These are phyloP conservation scores for Peltaster fructicola DNA, from an alignment of 2,329 filamentous ascomycete species.

Conservation along the genomic window DNA sequence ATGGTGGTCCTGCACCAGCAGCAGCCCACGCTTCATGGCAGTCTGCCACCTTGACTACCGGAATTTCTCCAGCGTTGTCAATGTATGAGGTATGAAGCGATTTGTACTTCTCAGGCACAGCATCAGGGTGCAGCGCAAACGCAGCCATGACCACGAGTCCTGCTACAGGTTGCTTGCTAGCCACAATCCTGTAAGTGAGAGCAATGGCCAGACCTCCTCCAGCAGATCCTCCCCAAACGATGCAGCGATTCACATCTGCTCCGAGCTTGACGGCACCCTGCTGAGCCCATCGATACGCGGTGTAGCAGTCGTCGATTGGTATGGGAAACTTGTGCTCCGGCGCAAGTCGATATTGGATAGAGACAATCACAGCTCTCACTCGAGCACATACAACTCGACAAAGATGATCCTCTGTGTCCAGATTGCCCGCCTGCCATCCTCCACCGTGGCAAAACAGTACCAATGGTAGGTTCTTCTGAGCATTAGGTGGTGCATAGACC, in stretches of 20 bases:
- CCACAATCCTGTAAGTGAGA: constrained; percentile 4
- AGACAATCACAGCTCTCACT: constrained; percentile 18
- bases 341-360: constrained; percentile 17
- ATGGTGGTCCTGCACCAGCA: constrained; percentile 3
- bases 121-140: constrained; percentile 5
- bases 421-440: constrained; percentile 19
- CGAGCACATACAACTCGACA: constrained; percentile 17
- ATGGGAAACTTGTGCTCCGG: constrained; percentile 8
- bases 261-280: constrained; percentile 3
- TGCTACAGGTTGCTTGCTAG: constrained; percentile 1
- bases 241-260: constrained; percentile 4
- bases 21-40: constrained; percentile 1
- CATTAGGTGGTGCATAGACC: constrained; percentile 7
- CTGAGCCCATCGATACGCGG: constrained; percentile 5
- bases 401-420: constrained; percentile 20
- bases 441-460: constrained; percentile 22
- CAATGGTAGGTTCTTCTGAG: constrained; percentile 12
- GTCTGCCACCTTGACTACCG: constrained; percentile 3
- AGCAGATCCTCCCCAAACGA: constrained; percentile 7
- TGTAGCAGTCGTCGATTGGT: constrained; percentile 15
- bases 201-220: constrained; percentile 7
- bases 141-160: constrained; percentile 6
- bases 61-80: constrained; percentile 4
- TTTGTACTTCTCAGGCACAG: constrained; percentile 5
- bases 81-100: constrained; percentile 3